Evolutionary conservation across 176 grass and related monocot species (phyloP).

Genomic region (Carex scoparia): DNA sequence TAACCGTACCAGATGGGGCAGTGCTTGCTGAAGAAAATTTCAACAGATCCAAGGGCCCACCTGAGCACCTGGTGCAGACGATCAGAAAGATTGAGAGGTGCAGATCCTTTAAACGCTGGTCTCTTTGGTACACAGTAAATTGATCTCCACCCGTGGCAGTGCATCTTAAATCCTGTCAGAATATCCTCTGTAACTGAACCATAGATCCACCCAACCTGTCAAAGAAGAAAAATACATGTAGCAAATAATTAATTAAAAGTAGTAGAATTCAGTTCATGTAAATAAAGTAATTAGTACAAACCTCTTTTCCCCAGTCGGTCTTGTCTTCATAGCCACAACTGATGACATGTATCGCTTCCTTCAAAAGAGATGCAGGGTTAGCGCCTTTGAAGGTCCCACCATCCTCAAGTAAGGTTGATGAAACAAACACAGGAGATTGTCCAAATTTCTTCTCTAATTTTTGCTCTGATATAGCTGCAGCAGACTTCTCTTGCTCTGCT

Average conservation of each 20-base stretch:
- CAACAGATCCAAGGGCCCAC: constrained; percentile 24
- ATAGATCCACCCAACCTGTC: constrained; percentile 25
- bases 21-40: constrained; percentile 30
- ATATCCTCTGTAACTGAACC: constrained; percentile 28
- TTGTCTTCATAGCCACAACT: constrained; percentile 28
- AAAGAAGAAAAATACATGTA: background rate
- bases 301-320: constrained; percentile 28
- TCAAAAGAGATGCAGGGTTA: constrained; percentile 25
- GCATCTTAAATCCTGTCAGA: constrained; percentile 28
- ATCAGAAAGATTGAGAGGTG: constrained; percentile 28
- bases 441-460: constrained; percentile 25
- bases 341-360: constrained; percentile 23
- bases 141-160: constrained; percentile 26
- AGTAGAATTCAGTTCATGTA: background rate
- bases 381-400: constrained; percentile 23
- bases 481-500: constrained; percentile 9
- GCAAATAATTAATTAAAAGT: background rate
- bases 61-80: constrained; percentile 24
- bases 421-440: constrained; percentile 26
- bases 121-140: constrained; percentile 22
- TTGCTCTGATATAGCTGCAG: constrained; percentile 12
- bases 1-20: constrained; percentile 28
- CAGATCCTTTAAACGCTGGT: constrained; percentile 22
- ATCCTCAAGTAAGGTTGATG: constrained; percentile 24
- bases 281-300: constrained; percentile 13